Evolutionary conservation across 2,329 filamentous ascomycete species (phyloP), one percentile per base, ranked within the genome.

Genomic region (Fusarium secorum): DNA sequence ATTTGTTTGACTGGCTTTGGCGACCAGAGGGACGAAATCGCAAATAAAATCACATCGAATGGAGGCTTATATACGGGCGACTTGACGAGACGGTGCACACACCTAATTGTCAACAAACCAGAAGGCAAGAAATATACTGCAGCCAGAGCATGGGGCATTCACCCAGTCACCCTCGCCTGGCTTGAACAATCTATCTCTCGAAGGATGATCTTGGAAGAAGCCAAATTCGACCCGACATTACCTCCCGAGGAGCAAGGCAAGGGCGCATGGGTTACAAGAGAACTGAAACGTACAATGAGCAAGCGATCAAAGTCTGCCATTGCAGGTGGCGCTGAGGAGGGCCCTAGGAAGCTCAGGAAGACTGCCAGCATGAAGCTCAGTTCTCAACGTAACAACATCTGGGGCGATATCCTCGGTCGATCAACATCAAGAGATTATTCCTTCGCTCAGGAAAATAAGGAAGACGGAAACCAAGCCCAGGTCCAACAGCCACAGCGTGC

Each of bases 91-190:
- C 86, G 85, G 58, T 93, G 97, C 71, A 97, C 94, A 4, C 96
- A 99, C 80, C 87, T 99, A 20, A 91, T 99, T 70, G 93, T 93
- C 35, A 88, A 88, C 68, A 88, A 87, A 54, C 90, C 95, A 13
- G 88, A 93, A 70, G 95, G 96, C 26, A 93, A 94, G 66, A 99
- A 99, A 80, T 99, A 97, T 79, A 88, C 89, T 60, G 94, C 94
- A 60, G 96, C 95, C n/a, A 90, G 88, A 72, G 87, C 87, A 74
- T 99, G 96, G 95, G 86, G 87, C 48, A 88, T 97, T 72, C 89
- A 89, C 56, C 89, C 94, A 28, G 94, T 99, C 28, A 90, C 92
- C 3, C 80, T 93, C 36, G 91, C 94, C 77, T 99, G 96, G 96
- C 87, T 98, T 39, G 84, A 90, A 54, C 93, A 98, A 76, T 95